A percentile compares a stretch with the other conserved stretches of the same genome.
Evolutionary conservation across 2,329 filamentous ascomycete species (phyloP).

Genomic region (Colletotrichum eleusines): DNA sequence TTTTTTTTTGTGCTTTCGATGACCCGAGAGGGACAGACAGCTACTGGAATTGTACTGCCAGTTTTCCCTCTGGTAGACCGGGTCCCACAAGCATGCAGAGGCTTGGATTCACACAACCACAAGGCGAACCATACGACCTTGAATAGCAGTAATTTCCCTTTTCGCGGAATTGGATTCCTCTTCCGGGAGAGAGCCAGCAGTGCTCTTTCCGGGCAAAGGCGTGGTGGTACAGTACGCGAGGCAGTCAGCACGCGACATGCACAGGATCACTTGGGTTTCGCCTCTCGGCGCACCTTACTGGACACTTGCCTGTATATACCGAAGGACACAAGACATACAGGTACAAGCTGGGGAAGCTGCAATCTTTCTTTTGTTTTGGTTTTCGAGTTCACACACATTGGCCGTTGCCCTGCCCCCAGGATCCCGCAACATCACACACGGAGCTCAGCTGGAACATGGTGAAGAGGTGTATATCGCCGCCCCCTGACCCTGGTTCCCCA

Average conservation of each 20-base stretch:
- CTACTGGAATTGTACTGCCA: too few species aligned
- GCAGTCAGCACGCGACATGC: too few species aligned
- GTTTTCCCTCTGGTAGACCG: neutral
- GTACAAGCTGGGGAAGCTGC: conserved; percentile 10
- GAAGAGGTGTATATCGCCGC: conserved; percentile 22
- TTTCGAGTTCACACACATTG: conserved; percentile 10
- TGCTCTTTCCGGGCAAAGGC: neutral
- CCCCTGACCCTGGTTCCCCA: conserved; percentile 30
- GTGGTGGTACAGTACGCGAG: conserved; percentile 21
- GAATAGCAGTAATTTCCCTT: neutral
- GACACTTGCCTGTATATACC: too few species aligned
- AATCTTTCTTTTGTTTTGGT: conserved; percentile 22
- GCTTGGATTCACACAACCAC: neutral
- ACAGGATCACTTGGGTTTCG: too few species aligned
- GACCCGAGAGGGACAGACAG: neutral
- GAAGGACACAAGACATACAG: too few species aligned
- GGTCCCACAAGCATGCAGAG: neutral
- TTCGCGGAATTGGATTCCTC: neutral
- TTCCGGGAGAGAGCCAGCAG: neutral
- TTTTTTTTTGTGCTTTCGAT: too few species aligned
- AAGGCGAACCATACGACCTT: too few species aligned
- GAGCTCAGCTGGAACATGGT: too few species aligned
- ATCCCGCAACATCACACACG: too few species aligned
- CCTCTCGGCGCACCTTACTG: too few species aligned
- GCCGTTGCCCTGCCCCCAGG: too few species aligned